These are phyloP conservation scores for Pseudozyma sp. DNA, from an alignment of 1,284 basidiomycete species.

Conservation along the genomic window DNA sequence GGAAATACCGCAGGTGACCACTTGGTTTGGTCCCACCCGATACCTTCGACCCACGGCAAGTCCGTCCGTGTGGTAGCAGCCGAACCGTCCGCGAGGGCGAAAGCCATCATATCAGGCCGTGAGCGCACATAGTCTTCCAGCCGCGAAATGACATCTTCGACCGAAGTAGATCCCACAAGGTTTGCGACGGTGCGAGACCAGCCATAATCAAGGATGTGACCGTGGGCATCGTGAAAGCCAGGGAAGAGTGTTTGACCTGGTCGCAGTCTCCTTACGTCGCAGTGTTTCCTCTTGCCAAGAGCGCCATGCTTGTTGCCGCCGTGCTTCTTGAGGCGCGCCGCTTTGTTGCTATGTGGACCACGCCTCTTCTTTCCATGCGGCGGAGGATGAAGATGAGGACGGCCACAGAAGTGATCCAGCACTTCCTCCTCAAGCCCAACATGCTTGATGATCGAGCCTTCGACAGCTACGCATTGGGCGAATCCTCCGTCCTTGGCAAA, in stretches of 20 bases:
- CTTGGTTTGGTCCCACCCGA: slow-evolving; percentile 91
- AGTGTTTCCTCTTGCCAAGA: slow-evolving; percentile 13
- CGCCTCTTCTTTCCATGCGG: slow-evolving; percentile 8
- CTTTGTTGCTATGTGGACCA: slow-evolving; percentile 35
- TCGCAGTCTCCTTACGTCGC: slow-evolving; percentile 24
- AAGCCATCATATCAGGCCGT: slow-evolving; percentile 29
- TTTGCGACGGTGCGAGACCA: slow-evolving; percentile 53
- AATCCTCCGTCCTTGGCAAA: slow-evolving; percentile 25
- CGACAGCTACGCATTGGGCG: slow-evolving; percentile 36
- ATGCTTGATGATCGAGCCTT: slow-evolving; percentile 19
- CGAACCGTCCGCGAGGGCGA: slow-evolving; percentile 11
- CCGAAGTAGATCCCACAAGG: slow-evolving; percentile 51
- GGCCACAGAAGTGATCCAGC: slow-evolving; percentile 15
- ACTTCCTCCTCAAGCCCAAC: slow-evolving; percentile 21
- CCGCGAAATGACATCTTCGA: slow-evolving; percentile 44
- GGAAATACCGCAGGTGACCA: slow-evolving; percentile 73
- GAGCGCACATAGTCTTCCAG: slow-evolving; percentile 46
- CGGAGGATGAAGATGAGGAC: background rate
- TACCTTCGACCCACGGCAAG: slow-evolving; percentile 80
- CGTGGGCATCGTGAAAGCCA: slow-evolving; percentile 63
- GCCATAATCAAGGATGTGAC: slow-evolving; percentile 63
- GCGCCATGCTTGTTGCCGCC: background rate
- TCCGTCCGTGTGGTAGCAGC: background rate
- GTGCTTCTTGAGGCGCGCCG: slow-evolving; percentile 18
- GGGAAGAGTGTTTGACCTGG: slow-evolving; percentile 43